These are phyloP conservation scores for Rachicladosporium sp. DNA, from an alignment of 2,329 filamentous ascomycete genomes.

Conservation along the genomic window DNA sequence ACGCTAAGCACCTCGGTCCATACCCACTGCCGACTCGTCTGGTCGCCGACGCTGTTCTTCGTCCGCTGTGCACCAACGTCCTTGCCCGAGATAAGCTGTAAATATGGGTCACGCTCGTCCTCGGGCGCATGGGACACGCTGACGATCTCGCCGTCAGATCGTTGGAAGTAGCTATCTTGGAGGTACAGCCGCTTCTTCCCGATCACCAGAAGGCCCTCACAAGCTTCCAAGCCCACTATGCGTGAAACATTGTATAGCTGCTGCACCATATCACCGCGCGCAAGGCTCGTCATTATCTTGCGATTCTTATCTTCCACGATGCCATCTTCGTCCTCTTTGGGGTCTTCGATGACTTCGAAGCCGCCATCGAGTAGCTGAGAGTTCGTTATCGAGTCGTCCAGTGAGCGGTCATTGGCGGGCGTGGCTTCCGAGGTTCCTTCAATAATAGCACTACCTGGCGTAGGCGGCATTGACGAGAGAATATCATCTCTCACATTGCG, in stretches of 20 bases:
- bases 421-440: slow-evolving; percentile 7
- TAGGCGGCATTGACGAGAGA: slow-evolving; percentile 9
- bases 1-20: slow-evolving; percentile 93
- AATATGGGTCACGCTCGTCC: slow-evolving; percentile 89
- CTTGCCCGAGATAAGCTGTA: slow-evolving; percentile 80
- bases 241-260: slow-evolving; percentile 91
- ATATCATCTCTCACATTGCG: slow-evolving; percentile 19
- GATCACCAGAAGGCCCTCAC: slow-evolving; percentile 84
- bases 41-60: slow-evolving; percentile 41
- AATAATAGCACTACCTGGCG: slow-evolving; percentile 6
- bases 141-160: slow-evolving; percentile 89
- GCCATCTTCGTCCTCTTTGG: slow-evolving; percentile 68
- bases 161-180: slow-evolving; percentile 92
- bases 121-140: slow-evolving; percentile 87
- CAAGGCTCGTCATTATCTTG: slow-evolving; percentile 88
- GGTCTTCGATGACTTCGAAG: slow-evolving; percentile 91
- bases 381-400: slow-evolving; percentile 30
- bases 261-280: slow-evolving; percentile 83
- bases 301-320: slow-evolving; percentile 91
- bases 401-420: slow-evolving; percentile 19
- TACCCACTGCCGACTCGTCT: slow-evolving; percentile 80
- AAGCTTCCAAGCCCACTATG: slow-evolving; percentile 84
- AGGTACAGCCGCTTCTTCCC: slow-evolving; percentile 89
- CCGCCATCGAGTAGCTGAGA: slow-evolving; percentile 60
- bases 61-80: slow-evolving; percentile 47